These are phyloP conservation scores for Pugionium cornutum DNA, from an alignment of 345 rosid species.

Conservation along the genomic window DNA sequence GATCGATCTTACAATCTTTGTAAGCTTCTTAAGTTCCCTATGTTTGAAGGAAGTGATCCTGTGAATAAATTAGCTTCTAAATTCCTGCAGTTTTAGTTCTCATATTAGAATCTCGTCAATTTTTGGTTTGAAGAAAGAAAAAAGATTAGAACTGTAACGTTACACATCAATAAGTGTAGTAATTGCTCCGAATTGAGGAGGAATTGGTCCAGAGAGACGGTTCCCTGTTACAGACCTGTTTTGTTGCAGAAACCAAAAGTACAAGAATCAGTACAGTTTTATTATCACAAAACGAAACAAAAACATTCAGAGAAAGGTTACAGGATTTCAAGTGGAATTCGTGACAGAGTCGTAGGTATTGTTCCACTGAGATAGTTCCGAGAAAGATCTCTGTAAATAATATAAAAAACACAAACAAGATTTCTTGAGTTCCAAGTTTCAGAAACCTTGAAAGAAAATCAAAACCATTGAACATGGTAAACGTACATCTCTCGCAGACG, in stretches of 20 bases:
- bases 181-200: constrained; percentile 57
- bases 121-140: not conserved
- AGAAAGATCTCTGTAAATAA: constrained; percentile 59
- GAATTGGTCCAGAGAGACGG: constrained; percentile 66
- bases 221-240: constrained; percentile 63
- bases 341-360: constrained; percentile 56
- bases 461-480: not conserved
- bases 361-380: constrained; percentile 76
- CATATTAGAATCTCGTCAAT: constrained; percentile 2
- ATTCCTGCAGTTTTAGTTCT: constrained; percentile 39
- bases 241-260: not conserved
- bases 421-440: constrained; percentile 25
- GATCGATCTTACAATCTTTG: constrained; percentile 51
- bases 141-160: constrained; percentile 34
- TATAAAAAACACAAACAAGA: not conserved
- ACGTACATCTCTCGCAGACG: constrained; percentile 59
- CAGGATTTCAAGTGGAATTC: constrained; percentile 54
- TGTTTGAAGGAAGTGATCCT: constrained; percentile 61
- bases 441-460: not conserved
- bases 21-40: constrained; percentile 63
- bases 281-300: constrained; percentile 1
- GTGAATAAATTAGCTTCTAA: constrained; percentile 61
- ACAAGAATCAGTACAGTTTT: constrained; percentile 3
- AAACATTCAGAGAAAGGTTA: constrained; percentile 40
- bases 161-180: constrained; percentile 61